phyloP scores from a whole-genome alignment of 2,329 filamentous ascomycete genomes.

The Nemania sp. region DNA sequence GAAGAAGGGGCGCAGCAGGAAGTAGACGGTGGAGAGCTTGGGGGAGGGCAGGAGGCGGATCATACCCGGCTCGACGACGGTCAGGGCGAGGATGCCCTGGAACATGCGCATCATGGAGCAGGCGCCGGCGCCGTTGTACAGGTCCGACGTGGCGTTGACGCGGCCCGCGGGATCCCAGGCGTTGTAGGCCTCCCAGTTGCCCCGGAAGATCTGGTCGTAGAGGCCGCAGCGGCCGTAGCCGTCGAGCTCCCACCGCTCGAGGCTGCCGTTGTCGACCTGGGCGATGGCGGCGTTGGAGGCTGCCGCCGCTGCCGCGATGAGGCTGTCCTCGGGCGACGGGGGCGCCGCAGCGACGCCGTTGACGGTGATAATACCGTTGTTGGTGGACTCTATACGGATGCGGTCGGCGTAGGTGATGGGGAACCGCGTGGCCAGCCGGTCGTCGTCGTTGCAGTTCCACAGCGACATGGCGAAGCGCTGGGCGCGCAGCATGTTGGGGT shows the following conservation, averaged over 20 bases:
- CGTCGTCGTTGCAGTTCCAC: constrained; percentile 62
- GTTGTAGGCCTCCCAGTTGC: constrained; percentile 60
- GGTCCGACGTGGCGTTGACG: constrained; percentile 57
- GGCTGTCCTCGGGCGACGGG: constrained; percentile 37
- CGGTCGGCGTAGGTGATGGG: constrained; percentile 72
- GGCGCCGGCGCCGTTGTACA: constrained; percentile 62
- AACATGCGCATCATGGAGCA: constrained; percentile 65
- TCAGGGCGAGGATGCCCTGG: constrained; percentile 60
- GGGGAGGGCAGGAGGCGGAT: constrained; percentile 53
- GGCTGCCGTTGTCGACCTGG: constrained; percentile 71
- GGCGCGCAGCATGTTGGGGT: constrained; percentile 65
- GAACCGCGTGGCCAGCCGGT: constrained; percentile 62
- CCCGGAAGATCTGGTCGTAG: constrained; percentile 58
- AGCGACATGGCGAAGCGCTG: constrained; percentile 70
- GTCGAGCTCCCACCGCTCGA: constrained; percentile 73
- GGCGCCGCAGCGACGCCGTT: constrained; percentile 37
- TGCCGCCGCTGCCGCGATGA: constrained; percentile 39
- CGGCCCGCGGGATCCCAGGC: constrained; percentile 60
- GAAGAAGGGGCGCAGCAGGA: constrained; percentile 59
- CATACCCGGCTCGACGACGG: constrained; percentile 54
- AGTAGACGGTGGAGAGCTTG: constrained; percentile 53
- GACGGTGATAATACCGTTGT: constrained; percentile 41
- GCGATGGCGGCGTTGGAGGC: constrained; percentile 60
- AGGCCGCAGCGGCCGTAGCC: constrained; percentile 66
- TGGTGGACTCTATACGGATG: constrained; percentile 65